Conservation (phyloP, 257 asterid genomes). For the Solanum pennellii region DNA sequence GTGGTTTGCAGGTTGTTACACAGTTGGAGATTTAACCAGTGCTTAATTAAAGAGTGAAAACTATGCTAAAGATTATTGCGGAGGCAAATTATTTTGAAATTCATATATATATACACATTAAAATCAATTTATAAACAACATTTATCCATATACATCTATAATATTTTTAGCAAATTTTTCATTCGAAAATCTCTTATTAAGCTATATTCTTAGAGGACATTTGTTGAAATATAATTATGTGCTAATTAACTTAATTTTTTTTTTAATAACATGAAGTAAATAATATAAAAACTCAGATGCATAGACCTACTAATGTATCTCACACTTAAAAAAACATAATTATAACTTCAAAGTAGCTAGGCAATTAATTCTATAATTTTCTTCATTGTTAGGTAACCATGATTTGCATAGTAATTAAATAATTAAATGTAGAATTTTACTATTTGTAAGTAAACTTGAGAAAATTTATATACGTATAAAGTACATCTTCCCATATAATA, state of each 20-base stretch:
- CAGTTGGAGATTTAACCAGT: fast-evolving
- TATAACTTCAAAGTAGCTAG: background rate
- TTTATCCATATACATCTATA: background rate
- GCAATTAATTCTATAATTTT: background rate
- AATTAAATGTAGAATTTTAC: background rate
- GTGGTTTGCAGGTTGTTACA: too few relatives aligned
- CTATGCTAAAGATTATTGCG: too few relatives aligned
- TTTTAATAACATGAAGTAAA: background rate
- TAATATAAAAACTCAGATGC: background rate
- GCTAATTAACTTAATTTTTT: background rate
- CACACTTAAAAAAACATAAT: background rate
- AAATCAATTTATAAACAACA: background rate
- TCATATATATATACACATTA: too few relatives aligned
- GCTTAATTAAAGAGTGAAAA: too few relatives aligned
- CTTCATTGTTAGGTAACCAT: background rate
- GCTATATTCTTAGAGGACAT: background rate
- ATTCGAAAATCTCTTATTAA: background rate
- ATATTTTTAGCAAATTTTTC: background rate
- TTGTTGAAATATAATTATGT: background rate
- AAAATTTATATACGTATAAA: background rate
- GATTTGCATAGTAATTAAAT: background rate
- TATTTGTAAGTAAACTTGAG: background rate
- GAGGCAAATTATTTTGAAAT: too few relatives aligned
- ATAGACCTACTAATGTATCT: background rate
- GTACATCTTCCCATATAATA: background rate